phyloP scores from a whole-genome alignment of 2,329 filamentous ascomycete species.

The Paecilomyces variotii region DNA sequence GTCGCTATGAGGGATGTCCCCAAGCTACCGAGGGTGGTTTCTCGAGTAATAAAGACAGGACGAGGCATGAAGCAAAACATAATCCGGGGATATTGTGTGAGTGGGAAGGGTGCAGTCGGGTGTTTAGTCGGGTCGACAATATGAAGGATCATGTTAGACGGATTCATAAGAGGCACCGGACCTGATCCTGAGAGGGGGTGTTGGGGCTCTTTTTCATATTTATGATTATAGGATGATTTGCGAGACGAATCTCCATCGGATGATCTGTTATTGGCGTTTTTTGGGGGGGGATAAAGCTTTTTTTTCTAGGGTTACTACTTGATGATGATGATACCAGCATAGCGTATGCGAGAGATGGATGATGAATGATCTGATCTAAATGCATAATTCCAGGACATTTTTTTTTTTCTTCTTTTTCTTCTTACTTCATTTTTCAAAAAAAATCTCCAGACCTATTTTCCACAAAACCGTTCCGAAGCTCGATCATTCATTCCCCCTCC shows the following conservation, averaged over 20 bases:
- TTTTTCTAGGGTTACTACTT: background rate
- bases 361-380: background rate
- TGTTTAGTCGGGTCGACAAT: constrained; percentile 56
- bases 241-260: background rate
- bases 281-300: background rate
- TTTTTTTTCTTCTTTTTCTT: too few species aligned
- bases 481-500: background rate
- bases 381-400: background rate
- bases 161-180: constrained; percentile 28
- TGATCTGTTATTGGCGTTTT: background rate
- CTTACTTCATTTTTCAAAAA: background rate
- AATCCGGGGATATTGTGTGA: constrained; percentile 53
- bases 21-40: constrained; percentile 51
- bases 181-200: background rate
- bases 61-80: constrained; percentile 55
- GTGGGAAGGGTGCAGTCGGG: constrained; percentile 48
- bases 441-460: background rate
- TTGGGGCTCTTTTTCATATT: background rate
- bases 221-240: background rate
- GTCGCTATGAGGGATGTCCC: constrained; percentile 50
- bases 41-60: constrained; percentile 55
- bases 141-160: constrained; percentile 47
- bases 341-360: background rate
- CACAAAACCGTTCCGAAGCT: background rate
- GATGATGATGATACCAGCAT: background rate